Conservation (phyloP, 2,329 filamentous ascomycete genomes). For the Verticillium dahliae region DNA sequence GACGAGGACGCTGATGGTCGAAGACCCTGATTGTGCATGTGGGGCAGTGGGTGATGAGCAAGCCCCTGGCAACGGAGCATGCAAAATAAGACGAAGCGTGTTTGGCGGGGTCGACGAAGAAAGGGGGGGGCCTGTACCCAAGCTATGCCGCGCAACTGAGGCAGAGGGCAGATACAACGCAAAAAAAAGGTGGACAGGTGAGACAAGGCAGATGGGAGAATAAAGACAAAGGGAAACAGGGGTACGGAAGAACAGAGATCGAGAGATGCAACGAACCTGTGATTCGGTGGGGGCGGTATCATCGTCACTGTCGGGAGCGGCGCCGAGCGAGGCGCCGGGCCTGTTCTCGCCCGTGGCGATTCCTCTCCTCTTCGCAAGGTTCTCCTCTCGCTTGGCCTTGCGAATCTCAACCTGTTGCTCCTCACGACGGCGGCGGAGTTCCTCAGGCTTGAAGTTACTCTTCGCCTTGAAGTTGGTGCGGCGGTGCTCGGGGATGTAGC, state of each 20-base stretch:
- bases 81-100: conserved; percentile 9
- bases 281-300: conserved; percentile 90
- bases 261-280: conserved; percentile 43
- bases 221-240: conserved; percentile 4
- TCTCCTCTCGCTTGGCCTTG: conserved; percentile 98
- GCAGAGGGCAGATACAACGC: not conserved
- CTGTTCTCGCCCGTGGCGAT: conserved; percentile 77
- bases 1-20: not conserved
- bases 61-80: conserved; percentile 12
- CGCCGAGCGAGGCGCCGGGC: conserved; percentile 75
- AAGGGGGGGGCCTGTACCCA: not conserved
- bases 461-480: conserved; percentile 99
- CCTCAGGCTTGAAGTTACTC: conserved; percentile 98
- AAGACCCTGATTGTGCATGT: conserved; percentile 4
- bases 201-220: not conserved
- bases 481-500: conserved; percentile 98
- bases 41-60: conserved; percentile 7
- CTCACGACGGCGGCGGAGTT: conserved; percentile 94
- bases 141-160: not conserved
- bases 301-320: conserved; percentile 94
- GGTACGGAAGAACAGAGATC: conserved; percentile 6
- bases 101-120: conserved; percentile 9
- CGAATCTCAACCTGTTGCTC: conserved; percentile 99
- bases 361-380: conserved; percentile 94
- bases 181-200: not conserved